These are phyloP conservation scores for Cynara cardunculus DNA, from an alignment of 129 eudicot species.

Conservation along the genomic window DNA sequence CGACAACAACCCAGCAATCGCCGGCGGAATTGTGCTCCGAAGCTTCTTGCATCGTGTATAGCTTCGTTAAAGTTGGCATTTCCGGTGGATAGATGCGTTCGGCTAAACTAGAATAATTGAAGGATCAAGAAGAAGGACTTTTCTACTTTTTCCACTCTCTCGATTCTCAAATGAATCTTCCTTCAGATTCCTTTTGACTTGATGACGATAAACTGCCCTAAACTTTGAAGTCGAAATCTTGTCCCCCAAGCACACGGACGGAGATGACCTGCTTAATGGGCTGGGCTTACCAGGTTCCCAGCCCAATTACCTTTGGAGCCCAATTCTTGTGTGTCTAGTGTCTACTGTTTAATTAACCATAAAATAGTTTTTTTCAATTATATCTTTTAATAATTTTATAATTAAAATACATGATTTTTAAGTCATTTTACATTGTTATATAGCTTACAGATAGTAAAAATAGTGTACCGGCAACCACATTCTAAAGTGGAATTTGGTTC, in stretches of 20 bases:
- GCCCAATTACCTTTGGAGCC: not conserved
- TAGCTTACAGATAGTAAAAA: not conserved
- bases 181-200: slow-evolving; percentile 5
- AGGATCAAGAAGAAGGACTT: slow-evolving; percentile 15
- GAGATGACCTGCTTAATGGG: not conserved
- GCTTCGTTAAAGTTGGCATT: slow-evolving; percentile 86
- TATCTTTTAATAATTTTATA: too few species aligned
- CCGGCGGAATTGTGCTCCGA: slow-evolving; percentile 72
- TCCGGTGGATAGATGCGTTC: not conserved
- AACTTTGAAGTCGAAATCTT: slow-evolving; percentile 11
- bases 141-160: slow-evolving; percentile 5
- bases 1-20: slow-evolving; percentile 88
- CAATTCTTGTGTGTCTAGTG: not conserved
- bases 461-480: too few species aligned
- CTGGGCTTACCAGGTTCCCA: not conserved
- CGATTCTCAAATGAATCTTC: slow-evolving; percentile 12
- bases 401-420: too few species aligned
- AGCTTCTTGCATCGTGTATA: slow-evolving; percentile 73
- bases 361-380: not conserved
- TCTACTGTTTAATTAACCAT: too few species aligned
- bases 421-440: too few species aligned
- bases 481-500: too few species aligned
- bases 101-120: slow-evolving; percentile 9
- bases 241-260: slow-evolving; percentile 14
- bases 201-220: slow-evolving; percentile 17